Conservation (phyloP, 805 yeast genomes). For the Hanseniaspora occidentalis region DNA sequence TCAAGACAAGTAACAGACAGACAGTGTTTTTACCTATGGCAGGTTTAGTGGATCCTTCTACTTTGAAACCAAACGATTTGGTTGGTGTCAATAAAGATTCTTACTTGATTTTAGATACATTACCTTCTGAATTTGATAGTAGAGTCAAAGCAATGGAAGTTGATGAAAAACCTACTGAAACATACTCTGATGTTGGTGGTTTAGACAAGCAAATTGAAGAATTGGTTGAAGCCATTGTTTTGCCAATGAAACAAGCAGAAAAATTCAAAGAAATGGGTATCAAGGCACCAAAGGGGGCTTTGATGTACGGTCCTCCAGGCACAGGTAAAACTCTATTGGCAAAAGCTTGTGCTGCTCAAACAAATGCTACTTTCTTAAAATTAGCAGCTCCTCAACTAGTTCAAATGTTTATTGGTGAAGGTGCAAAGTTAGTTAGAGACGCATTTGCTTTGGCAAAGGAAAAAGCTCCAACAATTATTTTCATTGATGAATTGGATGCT, state of each 20-base stretch:
- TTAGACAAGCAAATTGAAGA: constrained; percentile 97
- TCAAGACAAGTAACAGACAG: constrained; percentile 94
- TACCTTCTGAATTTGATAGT: constrained; percentile 95
- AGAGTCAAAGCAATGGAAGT: constrained; percentile 99
- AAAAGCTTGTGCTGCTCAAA: constrained; percentile 97
- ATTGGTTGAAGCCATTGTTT: constrained; percentile 92
- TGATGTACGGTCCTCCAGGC: constrained; percentile 99
- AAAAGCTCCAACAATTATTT: constrained; percentile 95
- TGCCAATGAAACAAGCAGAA: constrained; percentile 97
- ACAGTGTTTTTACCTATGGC: constrained; percentile 92
- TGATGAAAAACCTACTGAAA: constrained; percentile 96
- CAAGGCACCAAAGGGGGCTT: constrained; percentile 95
- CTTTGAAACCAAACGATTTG: constrained; percentile 92
- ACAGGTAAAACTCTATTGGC: constrained; percentile 96
- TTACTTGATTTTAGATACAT: constrained; percentile 79
- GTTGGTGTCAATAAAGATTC: constrained; percentile 98
- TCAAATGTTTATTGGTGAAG: constrained; percentile 98
- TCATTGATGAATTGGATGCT: constrained; percentile 96
- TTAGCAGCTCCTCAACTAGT: constrained; percentile 97
- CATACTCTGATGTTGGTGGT: constrained; percentile 96
- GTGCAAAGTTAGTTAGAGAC: constrained; percentile 94
- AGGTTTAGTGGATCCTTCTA: constrained; percentile 85
- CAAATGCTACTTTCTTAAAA: constrained; percentile 92
- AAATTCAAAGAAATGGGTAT: constrained; percentile 90
- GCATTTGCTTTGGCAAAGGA: constrained; percentile 96